Conservation (phyloP, 1,284 basidiomycete genomes). For the Lentinula novae-zelandiae region DNA sequence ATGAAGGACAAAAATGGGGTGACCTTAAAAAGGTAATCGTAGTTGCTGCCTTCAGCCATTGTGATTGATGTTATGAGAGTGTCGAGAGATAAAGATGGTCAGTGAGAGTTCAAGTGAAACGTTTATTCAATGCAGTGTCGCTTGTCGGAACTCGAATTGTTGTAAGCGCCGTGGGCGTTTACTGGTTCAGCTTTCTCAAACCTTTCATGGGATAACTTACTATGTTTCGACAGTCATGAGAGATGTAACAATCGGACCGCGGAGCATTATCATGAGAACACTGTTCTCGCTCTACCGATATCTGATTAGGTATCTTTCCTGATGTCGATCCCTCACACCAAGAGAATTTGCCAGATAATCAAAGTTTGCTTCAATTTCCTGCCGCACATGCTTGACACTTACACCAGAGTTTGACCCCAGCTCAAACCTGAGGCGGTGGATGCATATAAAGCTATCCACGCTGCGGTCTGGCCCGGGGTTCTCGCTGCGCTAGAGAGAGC, state of each 20-base stretch:
- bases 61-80: constrained; percentile 15
- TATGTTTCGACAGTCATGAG: background rate
- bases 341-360: constrained; percentile 74
- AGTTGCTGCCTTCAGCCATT: constrained; percentile 90
- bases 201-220: background rate
- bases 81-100: constrained; percentile 6
- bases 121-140: background rate
- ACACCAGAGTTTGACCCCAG: constrained; percentile 24
- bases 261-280: background rate
- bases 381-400: background rate
- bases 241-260: background rate
- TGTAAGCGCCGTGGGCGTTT: background rate
- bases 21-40: constrained; percentile 96
- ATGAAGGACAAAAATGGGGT: constrained; percentile 16
- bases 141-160: background rate
- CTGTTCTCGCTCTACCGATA: background rate
- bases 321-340: constrained; percentile 38
- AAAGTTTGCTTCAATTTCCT: constrained; percentile 33
- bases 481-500: constrained; percentile 63
- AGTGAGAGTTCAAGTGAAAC: background rate
- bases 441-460: constrained; percentile 71
- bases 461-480: constrained; percentile 68
- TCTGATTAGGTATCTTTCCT: no score
- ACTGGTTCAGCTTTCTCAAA: background rate
- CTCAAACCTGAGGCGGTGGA: constrained; percentile 60